Evolutionary conservation across 2,329 filamentous ascomycete genomes (phyloP), one percentile per base, ranked within the genome.

Genomic region (Clonostachys rhizophaga): DNA sequence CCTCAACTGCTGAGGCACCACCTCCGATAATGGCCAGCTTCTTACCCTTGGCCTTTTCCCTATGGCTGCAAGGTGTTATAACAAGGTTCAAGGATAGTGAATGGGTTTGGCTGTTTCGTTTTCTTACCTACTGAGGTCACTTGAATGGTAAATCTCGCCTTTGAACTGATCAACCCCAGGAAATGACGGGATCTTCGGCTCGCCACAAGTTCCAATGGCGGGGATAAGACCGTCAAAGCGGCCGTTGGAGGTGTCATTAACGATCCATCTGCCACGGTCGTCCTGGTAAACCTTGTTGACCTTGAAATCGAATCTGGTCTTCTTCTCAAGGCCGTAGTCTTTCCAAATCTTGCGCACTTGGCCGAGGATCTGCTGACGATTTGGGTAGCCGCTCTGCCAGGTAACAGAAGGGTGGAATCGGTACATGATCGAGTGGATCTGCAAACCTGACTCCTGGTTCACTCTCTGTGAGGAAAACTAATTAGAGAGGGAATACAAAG

Each of bases 401-500:
- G 79, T 74, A 2, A 95, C 81, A 0, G 86, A 87, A 0, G 90
- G 90, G 54, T 92, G 87, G 62, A 95, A 95, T 18, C 89, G 81
- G 64, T 92, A 95, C 89, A 94, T 94, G 49, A 91, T 64, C 17
- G 84, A 89, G 62, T 95, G 88, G 18, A 95, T 91, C 58, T 94
- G 89, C 1, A 95, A 76, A 14, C 87, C 82, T 0, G 87, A 91
- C 0, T 87, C 91, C 45, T 87, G 87, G 68, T 94, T 92, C 39
- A 94, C 87, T 64, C 79, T 78, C 83, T 89, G 49, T 0, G 30
- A 10, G 11, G n/a, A n/a, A 16, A 14, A n/a, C 8, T 14, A 36
- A 34, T 44, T 7, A 20, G 13, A n/a, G 24, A 30, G 24, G 24
- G 24, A 30, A 30, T 30, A 30, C 24, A 30, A 30, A 3, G 9